Evolutionary conservation across 345 rosid genomes (phyloP).

Genomic region (Rhodamnia argentea): DNA sequence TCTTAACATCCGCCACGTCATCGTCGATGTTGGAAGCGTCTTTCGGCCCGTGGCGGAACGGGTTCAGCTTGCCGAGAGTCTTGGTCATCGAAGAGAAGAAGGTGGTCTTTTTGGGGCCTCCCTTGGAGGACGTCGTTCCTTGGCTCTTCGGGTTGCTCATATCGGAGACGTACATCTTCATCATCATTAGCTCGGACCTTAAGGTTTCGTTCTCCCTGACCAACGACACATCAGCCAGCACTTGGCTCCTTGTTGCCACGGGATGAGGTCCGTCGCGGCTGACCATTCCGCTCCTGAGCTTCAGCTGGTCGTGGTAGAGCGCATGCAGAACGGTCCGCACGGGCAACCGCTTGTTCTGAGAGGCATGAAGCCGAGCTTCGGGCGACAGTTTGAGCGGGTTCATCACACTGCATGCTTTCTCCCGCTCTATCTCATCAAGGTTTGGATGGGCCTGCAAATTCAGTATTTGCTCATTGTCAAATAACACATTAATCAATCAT

Average conservation of each 20-base stretch:
- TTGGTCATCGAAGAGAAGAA: constrained; percentile 85
- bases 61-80: constrained; percentile 70
- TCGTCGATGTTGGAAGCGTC: constrained; percentile 48
- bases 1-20: constrained; percentile 34
- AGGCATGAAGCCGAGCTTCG: constrained; percentile 86
- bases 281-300: constrained; percentile 43
- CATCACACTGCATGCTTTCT: constrained; percentile 82
- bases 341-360: constrained; percentile 85
- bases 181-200: constrained; percentile 68
- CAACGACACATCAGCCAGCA: constrained; percentile 58
- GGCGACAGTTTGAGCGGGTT: constrained; percentile 73
- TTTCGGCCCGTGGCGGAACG: constrained; percentile 63
- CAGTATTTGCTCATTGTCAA: background rate
- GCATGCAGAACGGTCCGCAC: constrained; percentile 71
- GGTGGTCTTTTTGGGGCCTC: background rate
- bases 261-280: constrained; percentile 17
- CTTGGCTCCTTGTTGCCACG: constrained; percentile 34
- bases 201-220: constrained; percentile 73
- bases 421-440: constrained; percentile 83
- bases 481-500: background rate
- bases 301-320: constrained; percentile 74
- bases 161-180: constrained; percentile 63
- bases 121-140: constrained; percentile 1
- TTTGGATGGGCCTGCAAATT: constrained; percentile 52
- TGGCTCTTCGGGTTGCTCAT: constrained; percentile 28